phyloP scores from a whole-genome alignment of 1,139 yeast species.

The Debaryomyces psychrophilus region DNA sequence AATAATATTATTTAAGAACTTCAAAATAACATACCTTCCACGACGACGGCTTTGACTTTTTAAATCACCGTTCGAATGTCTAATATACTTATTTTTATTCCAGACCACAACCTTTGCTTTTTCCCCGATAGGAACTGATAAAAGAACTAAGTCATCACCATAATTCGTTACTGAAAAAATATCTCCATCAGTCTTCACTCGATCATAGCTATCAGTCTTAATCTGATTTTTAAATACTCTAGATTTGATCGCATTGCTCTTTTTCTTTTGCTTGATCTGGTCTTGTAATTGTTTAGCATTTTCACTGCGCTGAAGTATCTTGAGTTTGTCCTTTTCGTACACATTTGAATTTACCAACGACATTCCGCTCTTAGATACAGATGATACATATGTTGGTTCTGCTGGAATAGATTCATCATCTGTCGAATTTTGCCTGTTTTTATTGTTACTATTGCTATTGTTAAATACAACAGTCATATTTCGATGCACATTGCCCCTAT shows the following conservation, averaged over 20 bases:
- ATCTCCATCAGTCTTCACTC: conserved; percentile 36
- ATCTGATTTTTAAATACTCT: conserved; percentile 28
- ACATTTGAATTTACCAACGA: conserved; percentile 38
- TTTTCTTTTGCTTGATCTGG: conserved; percentile 19
- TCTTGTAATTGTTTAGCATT: conserved; percentile 21
- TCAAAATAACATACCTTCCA: conserved; percentile 15
- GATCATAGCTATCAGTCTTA: conserved; percentile 40
- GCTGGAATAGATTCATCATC: conserved; percentile 3
- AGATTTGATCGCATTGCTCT: conserved; percentile 15
- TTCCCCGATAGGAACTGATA: conserved; percentile 24
- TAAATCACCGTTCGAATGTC: conserved; percentile 34
- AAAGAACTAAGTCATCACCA: conserved; percentile 38
- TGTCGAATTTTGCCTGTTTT: background rate
- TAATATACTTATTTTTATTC: conserved; percentile 32
- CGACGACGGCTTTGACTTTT: conserved; percentile 19
- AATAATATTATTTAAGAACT: background rate
- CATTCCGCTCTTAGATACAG: conserved; percentile 38
- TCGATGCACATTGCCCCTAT: conserved; percentile 15
- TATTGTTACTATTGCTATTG: conserved; percentile 1
- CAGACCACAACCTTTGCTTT: conserved; percentile 26
- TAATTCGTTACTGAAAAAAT: conserved; percentile 36
- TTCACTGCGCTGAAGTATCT: conserved; percentile 18
- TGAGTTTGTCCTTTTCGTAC: conserved; percentile 35
- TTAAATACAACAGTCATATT: conserved; percentile 33
- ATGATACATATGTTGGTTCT: conserved; percentile 25